phyloP scores from a whole-genome alignment of 768 basidiomycete species.

The Chalciporus piperatus region DNA sequence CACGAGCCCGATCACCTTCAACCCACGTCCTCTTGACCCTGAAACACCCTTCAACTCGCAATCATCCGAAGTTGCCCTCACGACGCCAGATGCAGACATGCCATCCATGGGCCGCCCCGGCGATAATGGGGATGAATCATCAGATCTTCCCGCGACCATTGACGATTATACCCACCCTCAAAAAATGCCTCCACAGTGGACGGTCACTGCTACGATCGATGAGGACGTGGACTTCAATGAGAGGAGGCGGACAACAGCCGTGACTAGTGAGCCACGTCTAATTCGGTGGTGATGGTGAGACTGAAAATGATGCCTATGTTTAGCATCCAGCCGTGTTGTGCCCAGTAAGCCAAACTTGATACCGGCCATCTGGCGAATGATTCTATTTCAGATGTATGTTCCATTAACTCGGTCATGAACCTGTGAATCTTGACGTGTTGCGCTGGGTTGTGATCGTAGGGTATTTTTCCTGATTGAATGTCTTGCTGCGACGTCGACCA shows the following conservation, averaged over 20 bases:
- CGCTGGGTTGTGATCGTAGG: slow-evolving; percentile 19
- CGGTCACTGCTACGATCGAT: neutral
- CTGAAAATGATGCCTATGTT: neutral
- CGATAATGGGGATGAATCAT: neutral
- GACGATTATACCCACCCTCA: neutral
- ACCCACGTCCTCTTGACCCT: slow-evolving; percentile 10
- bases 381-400: slow-evolving; percentile 55
- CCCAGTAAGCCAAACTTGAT: slow-evolving; percentile 26
- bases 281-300: neutral
- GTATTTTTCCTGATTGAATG: slow-evolving; percentile 45
- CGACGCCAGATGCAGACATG: neutral
- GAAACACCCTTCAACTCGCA: neutral
- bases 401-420: neutral
- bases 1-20: slow-evolving; percentile 15
- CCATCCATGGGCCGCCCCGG: neutral
- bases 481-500: slow-evolving; percentile 47
- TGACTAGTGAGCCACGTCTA: slow-evolving; percentile 10
- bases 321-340: slow-evolving; percentile 1
- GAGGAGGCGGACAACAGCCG: neutral
- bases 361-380: slow-evolving; percentile 48
- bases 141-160: neutral
- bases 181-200: slow-evolving; percentile 5
- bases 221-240: neutral
- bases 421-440: neutral
- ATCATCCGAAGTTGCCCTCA: neutral